Conservation (phyloP, 352 stramenopile species). For the Globisporangium spiculum region DNA sequence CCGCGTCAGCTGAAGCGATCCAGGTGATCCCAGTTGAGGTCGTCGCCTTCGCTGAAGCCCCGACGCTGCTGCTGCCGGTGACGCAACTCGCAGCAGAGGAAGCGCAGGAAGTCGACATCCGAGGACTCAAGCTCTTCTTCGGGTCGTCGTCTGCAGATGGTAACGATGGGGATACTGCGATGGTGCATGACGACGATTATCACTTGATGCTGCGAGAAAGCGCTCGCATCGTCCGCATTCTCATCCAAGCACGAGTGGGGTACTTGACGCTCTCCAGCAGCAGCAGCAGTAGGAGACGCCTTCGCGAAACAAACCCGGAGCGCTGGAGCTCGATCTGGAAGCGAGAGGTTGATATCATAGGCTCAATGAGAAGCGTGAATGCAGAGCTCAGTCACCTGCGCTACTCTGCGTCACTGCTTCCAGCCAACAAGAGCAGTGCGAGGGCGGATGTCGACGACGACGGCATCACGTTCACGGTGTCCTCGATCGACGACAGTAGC, state of each 20-base stretch:
- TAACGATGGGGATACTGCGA: neutral
- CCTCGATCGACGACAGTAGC: neutral
- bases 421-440: neutral
- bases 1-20: neutral
- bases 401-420: neutral
- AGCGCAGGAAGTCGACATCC: conserved; percentile 9
- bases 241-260: conserved; percentile 5
- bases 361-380: conserved; percentile 7
- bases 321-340: conserved; percentile 6
- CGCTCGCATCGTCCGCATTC: conserved; percentile 5
- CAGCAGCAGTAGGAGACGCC: neutral
- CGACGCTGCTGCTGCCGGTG: conserved; percentile 9
- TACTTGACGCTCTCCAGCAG: conserved; percentile 8
- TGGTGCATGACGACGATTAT: neutral
- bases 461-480: conserved; percentile 4
- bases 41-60: neutral
- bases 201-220: neutral
- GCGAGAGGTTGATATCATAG: conserved; percentile 6
- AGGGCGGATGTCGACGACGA: neutral
- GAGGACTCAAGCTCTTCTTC: conserved; percentile 13
- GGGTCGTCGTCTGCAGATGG: neutral
- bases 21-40: conserved; percentile 15
- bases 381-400: conserved; percentile 8
- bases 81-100: conserved; percentile 3
- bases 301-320: neutral